Evolutionary conservation across 2,329 filamentous ascomycete species (phyloP).

Genomic region (Ilyonectria sp.): DNA sequence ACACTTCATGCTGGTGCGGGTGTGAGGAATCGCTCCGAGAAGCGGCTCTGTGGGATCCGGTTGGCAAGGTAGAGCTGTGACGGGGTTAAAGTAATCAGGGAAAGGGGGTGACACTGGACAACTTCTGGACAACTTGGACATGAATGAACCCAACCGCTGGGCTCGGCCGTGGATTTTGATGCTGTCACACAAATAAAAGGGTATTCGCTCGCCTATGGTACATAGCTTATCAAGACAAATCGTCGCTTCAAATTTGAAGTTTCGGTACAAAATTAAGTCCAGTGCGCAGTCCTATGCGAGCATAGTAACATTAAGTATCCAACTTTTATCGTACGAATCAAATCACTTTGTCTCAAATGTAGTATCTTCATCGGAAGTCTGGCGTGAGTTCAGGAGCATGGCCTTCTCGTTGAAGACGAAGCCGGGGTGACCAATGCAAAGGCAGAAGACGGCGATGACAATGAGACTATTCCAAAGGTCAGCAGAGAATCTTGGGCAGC

Average conservation of each 20-base stretch:
- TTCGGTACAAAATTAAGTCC: not conserved
- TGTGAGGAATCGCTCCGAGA: constrained; percentile 1
- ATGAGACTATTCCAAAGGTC: constrained; percentile 49
- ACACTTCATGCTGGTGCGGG: constrained; percentile 12
- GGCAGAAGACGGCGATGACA: constrained; percentile 52
- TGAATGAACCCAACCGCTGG: not conserved
- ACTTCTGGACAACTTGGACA: not conserved
- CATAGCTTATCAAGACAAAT: not conserved
- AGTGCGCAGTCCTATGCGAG: not conserved
- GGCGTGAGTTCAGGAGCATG: not conserved
- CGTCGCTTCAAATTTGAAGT: not conserved
- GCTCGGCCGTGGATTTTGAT: not conserved
- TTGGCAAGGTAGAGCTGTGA: not conserved
- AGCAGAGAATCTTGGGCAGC: constrained; percentile 1
- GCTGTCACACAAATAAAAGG: not conserved
- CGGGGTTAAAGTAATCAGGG: not conserved
- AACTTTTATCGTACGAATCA: not conserved
- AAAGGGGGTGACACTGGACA: not conserved
- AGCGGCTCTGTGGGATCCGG: no score
- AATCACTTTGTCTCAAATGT: constrained; percentile 11
- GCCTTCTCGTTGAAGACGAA: constrained; percentile 43
- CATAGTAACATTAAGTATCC: not conserved
- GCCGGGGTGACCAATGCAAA: constrained; percentile 58
- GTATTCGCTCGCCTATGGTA: constrained; percentile 1
- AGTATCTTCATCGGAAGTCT: constrained; percentile 10